Conservation (phyloP, 2,329 filamentous ascomycete genomes). For the Aureobasidium namibiae region DNA sequence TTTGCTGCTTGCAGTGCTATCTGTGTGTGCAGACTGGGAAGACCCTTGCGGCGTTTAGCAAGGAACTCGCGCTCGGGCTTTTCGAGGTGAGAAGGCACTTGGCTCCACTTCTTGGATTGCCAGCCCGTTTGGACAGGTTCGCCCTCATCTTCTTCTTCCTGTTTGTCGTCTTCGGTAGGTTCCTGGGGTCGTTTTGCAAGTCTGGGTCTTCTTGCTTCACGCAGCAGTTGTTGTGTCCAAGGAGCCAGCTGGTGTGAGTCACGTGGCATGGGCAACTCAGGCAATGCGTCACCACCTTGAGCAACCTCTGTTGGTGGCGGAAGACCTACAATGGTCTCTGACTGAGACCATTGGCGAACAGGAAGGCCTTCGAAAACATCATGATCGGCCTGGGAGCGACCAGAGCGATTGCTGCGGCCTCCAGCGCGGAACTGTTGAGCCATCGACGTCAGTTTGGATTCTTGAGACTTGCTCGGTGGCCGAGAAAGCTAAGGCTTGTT, state of each 20-base stretch:
- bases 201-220: slow-evolving; percentile 68
- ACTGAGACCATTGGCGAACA: slow-evolving; percentile 80
- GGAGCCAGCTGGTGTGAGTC: slow-evolving; percentile 70
- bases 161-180: slow-evolving; percentile 53
- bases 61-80: slow-evolving; percentile 54
- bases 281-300: slow-evolving; percentile 61
- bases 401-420: slow-evolving; percentile 49
- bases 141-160: slow-evolving; percentile 25
- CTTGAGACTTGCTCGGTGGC: background rate
- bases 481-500: background rate
- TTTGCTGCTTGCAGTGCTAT: slow-evolving; percentile 17
- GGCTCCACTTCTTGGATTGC: slow-evolving; percentile 49
- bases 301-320: slow-evolving; percentile 56
- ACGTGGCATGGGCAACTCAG: slow-evolving; percentile 80
- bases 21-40: slow-evolving; percentile 44
- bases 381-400: slow-evolving; percentile 52
- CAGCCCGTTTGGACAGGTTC: slow-evolving; percentile 36
- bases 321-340: slow-evolving; percentile 37
- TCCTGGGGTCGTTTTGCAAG: slow-evolving; percentile 65
- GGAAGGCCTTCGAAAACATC: slow-evolving; percentile 69
- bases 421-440: slow-evolving; percentile 44
- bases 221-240: slow-evolving; percentile 74
- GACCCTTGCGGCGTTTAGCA: slow-evolving; percentile 52
- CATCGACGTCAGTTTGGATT: background rate
- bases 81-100: slow-evolving; percentile 49